Conservation (phyloP, 768 basidiomycete genomes). For the Sarcomyxa edulis region DNA sequence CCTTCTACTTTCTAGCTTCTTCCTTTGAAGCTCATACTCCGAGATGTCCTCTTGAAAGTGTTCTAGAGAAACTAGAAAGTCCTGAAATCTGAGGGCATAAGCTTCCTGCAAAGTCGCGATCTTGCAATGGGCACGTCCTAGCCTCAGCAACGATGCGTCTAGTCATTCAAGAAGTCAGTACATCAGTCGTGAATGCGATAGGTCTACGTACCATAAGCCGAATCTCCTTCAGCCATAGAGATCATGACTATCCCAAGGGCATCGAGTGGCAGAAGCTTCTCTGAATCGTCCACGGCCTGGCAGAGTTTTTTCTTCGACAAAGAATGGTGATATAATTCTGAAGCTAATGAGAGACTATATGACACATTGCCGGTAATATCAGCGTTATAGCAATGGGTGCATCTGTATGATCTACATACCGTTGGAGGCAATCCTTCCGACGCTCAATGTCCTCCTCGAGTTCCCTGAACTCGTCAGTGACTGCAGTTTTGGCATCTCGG, state of each 20-base stretch:
- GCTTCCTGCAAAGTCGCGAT: constrained; percentile 82
- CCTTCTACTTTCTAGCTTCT: constrained; percentile 87
- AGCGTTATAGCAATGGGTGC: neutral
- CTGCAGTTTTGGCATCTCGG: constrained; percentile 73
- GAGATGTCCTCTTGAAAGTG: constrained; percentile 69
- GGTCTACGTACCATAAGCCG: constrained; percentile 53
- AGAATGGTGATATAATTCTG: constrained; percentile 61
- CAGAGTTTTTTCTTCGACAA: constrained; percentile 70
- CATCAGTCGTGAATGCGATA: neutral
- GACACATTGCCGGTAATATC: too few relatives aligned
- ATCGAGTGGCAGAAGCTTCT: constrained; percentile 74
- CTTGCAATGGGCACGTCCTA: constrained; percentile 84
- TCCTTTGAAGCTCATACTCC: constrained; percentile 74
- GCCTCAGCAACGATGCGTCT: constrained; percentile 52
- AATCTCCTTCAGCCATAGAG: constrained; percentile 71
- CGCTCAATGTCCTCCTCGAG: constrained; percentile 84
- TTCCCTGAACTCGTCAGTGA: constrained; percentile 75
- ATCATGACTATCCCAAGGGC: constrained; percentile 85
- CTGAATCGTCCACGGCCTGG: constrained; percentile 37
- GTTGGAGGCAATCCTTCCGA: constrained; percentile 63
- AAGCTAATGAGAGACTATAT: constrained; percentile 63
- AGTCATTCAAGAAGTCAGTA: neutral
- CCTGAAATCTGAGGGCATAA: constrained; percentile 65
- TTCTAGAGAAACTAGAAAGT: constrained; percentile 66
- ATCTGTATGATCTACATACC: constrained; percentile 39